Evolutionary conservation across 148 eudicot species (phyloP).

Genomic region (Vaccinium corymbosum): DNA sequence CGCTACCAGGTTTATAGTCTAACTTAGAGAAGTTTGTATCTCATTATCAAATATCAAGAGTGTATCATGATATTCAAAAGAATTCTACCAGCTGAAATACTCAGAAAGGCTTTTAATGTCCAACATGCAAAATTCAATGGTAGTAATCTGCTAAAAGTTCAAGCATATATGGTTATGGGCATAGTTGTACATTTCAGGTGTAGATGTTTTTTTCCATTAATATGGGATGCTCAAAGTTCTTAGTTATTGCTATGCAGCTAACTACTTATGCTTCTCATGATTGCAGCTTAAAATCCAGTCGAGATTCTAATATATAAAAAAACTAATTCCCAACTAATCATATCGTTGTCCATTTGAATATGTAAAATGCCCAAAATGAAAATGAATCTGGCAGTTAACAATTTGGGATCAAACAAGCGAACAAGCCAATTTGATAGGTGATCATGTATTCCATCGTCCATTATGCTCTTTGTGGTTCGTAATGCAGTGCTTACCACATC

Average conservation of each 20-base stretch:
- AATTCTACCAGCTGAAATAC: neutral
- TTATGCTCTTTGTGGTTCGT: neutral
- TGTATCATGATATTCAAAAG: neutral
- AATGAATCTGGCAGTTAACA: slow-evolving; percentile 9
- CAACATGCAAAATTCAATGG: neutral
- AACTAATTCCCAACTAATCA: neutral
- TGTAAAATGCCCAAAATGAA: neutral
- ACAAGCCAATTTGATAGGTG: neutral
- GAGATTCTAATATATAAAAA: neutral
- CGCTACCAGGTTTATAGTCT: neutral
- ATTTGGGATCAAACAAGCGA: neutral
- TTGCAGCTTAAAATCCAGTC: neutral
- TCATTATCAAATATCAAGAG: neutral
- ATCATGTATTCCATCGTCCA: slow-evolving; percentile 1
- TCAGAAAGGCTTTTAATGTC: neutral
- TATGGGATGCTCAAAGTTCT: neutral
- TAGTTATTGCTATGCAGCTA: neutral
- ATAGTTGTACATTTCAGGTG: neutral
- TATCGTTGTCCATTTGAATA: neutral
- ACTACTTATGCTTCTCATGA: neutral
- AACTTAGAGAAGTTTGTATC: neutral
- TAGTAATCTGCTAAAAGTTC: neutral
- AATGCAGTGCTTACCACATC: slow-evolving; percentile 65
- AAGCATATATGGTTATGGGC: neutral
- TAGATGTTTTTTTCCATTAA: neutral